Conservation (phyloP, 495 filamentous ascomycete genomes). For the Viridothelium virens region DNA sequence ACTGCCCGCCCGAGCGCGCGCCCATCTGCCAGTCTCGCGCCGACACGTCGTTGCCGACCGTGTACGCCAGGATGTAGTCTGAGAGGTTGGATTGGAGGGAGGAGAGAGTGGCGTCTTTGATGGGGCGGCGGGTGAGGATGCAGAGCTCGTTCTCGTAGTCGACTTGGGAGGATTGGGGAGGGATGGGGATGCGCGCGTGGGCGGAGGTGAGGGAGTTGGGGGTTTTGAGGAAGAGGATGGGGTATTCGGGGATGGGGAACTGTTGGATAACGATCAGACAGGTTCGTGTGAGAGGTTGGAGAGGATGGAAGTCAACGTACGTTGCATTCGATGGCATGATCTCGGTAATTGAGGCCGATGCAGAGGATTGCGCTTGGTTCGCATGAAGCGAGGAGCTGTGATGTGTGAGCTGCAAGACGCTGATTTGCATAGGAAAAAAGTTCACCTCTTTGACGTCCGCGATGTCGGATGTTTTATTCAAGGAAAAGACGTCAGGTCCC, state of each 20-base stretch:
- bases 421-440: not conserved
- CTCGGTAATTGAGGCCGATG: conserved; percentile 41
- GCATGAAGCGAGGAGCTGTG: conserved; percentile 13
- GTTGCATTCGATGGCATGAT: conserved; percentile 38
- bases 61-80: conserved; percentile 41
- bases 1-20: conserved; percentile 37
- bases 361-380: conserved; percentile 31
- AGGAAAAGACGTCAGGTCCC: conserved; percentile 10
- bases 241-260: conserved; percentile 34
- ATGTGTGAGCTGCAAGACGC: not conserved
- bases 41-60: conserved; percentile 42
- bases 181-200: conserved; percentile 33
- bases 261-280: conserved; percentile 13
- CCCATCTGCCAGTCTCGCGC: conserved; percentile 39
- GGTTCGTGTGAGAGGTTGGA: not conserved
- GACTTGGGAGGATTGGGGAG: conserved; percentile 26
- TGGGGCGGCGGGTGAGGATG: conserved; percentile 36
- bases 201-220: conserved; percentile 34
- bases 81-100: conserved; percentile 23
- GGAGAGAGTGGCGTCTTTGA: conserved; percentile 32
- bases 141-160: conserved; percentile 35
- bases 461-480: not conserved
- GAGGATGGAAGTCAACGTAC: conserved; percentile 22
- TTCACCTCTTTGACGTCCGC: conserved; percentile 8
- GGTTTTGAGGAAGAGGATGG: conserved; percentile 41